These are phyloP conservation scores for Rhizophora mangle DNA, from an alignment of 345 rosid species.

Conservation along the genomic window DNA sequence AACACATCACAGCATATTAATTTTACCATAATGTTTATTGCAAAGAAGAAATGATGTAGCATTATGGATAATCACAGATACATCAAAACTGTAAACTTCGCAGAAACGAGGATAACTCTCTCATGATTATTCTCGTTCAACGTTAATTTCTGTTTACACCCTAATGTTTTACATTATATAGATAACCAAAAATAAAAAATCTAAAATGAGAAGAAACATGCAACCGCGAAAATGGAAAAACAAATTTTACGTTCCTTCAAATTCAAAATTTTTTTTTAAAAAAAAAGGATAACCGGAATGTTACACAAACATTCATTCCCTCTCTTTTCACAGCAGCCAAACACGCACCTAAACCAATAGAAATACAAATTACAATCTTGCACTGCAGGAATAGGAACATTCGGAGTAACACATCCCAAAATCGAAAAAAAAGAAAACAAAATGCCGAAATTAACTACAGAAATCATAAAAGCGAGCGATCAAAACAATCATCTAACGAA, in stretches of 20 bases:
- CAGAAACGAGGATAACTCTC: too few relatives aligned
- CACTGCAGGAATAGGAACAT: constrained; percentile 16
- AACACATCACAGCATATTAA: too few relatives aligned
- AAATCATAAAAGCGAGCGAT: background rate
- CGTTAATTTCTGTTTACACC: background rate
- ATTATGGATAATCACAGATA: too few relatives aligned
- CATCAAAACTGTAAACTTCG: too few relatives aligned
- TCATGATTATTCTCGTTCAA: too few relatives aligned
- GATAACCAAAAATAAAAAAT: too few relatives aligned
- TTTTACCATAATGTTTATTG: too few relatives aligned
- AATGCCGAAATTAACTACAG: background rate
- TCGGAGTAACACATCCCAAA: background rate
- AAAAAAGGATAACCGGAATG: background rate
- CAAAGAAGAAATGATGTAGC: too few relatives aligned
- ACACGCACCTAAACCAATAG: background rate
- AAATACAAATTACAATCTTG: background rate
- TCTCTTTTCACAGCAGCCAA: constrained; percentile 7
- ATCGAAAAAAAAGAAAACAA: background rate
- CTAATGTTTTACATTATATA: background rate
- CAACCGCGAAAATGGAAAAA: too few relatives aligned
- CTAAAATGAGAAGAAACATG: too few relatives aligned
- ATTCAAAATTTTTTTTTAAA: background rate
- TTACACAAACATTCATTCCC: background rate
- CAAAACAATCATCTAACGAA: background rate
- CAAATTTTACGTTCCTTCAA: too few relatives aligned